Base-by-base conservation (phyloP, 805 yeast species). In the Ascoidea tarda region DNA sequence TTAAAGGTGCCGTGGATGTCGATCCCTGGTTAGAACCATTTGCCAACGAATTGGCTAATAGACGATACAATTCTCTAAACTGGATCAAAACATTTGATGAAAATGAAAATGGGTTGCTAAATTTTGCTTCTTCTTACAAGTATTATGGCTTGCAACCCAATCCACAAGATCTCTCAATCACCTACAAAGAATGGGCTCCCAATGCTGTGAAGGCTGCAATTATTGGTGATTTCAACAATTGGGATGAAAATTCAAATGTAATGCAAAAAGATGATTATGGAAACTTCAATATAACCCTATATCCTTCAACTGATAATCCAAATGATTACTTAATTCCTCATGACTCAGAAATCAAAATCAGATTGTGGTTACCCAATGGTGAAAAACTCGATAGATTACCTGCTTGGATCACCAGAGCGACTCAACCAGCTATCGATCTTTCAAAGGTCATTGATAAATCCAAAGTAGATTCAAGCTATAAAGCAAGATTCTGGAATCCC, bases 401-500 rank as follows among this genome's bases (percentile, higher is more conserved):
- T 47, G 95, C 96, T 1, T 93, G 96, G 91, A 80, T 82, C 53
- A 72, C 73, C 32, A 73, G 97, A 51, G 96, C 96, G 8, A 86
- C 93, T 2, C 84, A 80, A 60, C 84, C 89, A 1, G 14, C 44
- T 38, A 21, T 21, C 28, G 28, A 21, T 21, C 28, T 21, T 21
- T 73, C 78, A 21, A 76, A 74, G 52, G 81, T 75, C 28, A 21
- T 21, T 21, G 28, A 21, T 21, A 21, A 21, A 21, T 51, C 69
- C 66, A 52, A 66, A 51, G 61, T 65, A 56, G 70, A 73, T 53
- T 63, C 69, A 5, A 63, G 76, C 47, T 91, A 86, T 64, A 96
- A 93, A 58, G 95, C 91, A 6, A 73, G 95, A 52, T 91, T 87
- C 66, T 91, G 98, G 98, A 87, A 91, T 65, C 97, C 97, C 0